Evolutionary conservation across 345 rosid genomes (phyloP), one percentile per base, ranked within the genome.

Genomic region (Aquilaria sinensis): DNA sequence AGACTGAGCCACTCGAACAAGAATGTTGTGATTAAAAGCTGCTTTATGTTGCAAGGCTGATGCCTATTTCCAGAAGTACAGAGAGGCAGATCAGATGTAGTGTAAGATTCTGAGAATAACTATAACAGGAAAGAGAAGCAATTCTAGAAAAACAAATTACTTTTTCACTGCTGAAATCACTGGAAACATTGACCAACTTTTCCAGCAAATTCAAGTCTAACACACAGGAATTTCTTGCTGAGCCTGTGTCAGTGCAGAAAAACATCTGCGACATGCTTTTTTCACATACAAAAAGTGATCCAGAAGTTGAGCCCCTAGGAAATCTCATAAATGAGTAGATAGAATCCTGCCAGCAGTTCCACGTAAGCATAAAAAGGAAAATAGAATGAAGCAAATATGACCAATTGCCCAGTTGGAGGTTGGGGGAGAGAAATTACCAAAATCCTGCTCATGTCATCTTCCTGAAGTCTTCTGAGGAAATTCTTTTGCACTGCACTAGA

Each of bases 301-400:
- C 67, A 51, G 63, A 56, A 11, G 60, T 61, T 60, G 67, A 61
- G 15, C 78, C 70, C 72, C 94, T 74, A 48, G 98, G 98, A 73
- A 86, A 88, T 65, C 86, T 86, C 96, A 90, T 83, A 62, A 93
- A 85, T 53, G 85, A 78, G 71, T 79, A 75, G 62, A 90, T 64
- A 11, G 85, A 72, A 48, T 78, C 97, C 98, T 92, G 89, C 68
- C 65, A 75, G 56, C 43, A 55, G 62, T 46, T 64, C 56, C 53
- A 55, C 69, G 69, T 65, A 68, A 74, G 60, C 12, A 57, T 41
- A 51, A 29, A 47, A 51, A 77, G 50, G 51, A 6, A 72, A 62
- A 30, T 47, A 31, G 16, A 55, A 29, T 30, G 29, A 30, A 53
- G 30, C 30, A 45, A 47, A 66, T 29, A 55, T 31, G 54, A 64